phyloP scores from a whole-genome alignment of 2,329 filamentous ascomycete species.

The Malbranchea cinnamomea region DNA sequence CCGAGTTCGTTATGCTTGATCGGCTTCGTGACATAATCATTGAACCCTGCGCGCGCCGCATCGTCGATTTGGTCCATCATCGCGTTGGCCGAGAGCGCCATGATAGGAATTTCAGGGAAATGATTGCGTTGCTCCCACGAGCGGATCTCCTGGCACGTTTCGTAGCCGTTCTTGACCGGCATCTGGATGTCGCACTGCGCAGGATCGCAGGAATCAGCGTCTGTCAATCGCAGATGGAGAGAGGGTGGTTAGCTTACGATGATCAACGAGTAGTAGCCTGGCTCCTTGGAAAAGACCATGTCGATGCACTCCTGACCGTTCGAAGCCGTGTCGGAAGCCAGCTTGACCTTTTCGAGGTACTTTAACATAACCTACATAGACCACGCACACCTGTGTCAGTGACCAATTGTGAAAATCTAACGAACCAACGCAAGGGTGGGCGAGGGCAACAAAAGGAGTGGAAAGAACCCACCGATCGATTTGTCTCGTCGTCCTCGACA shows the following conservation, averaged over 20 bases:
- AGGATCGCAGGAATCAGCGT: no score
- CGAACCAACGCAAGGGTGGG: neutral
- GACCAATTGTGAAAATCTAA: constrained; percentile 10
- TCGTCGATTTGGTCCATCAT: constrained; percentile 36
- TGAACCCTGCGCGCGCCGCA: constrained; percentile 32
- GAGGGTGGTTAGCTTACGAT: constrained; percentile 32
- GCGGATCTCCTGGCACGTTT: constrained; percentile 33
- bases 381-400: no score
- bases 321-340: constrained; percentile 30
- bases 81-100: constrained; percentile 35
- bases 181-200: constrained; percentile 35
- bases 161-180: constrained; percentile 35
- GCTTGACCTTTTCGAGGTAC: constrained; percentile 33
- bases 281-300: constrained; percentile 32
- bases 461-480: constrained; percentile 26
- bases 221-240: no score
- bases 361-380: constrained; percentile 32
- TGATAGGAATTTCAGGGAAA: constrained; percentile 33
- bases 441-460: neutral
- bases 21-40: constrained; percentile 35
- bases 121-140: constrained; percentile 31
- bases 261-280: constrained; percentile 34
- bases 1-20: constrained; percentile 35
- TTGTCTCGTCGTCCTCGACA: constrained; percentile 36
- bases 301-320: constrained; percentile 34